phyloP scores from a whole-genome alignment of 306 rosid genomes.

The Cicer bijugum region DNA sequence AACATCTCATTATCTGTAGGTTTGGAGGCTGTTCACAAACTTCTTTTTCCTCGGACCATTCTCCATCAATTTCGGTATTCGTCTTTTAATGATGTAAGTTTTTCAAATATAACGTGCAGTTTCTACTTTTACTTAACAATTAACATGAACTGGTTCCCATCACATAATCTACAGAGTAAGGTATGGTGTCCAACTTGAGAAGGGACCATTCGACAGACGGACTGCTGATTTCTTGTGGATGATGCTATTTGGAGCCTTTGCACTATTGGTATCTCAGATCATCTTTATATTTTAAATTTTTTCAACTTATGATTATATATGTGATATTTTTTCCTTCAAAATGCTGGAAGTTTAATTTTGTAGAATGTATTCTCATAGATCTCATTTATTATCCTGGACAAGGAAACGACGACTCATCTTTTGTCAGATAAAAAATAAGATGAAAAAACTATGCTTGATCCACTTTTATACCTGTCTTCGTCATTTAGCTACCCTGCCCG shows the following conservation, averaged over 20 bases:
- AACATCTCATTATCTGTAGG: slow-evolving; percentile 57
- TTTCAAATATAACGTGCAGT: slow-evolving; percentile 22
- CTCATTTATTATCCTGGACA: slow-evolving; percentile 14
- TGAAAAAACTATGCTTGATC: slow-evolving; percentile 18
- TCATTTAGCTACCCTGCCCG: neutral
- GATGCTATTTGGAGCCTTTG: slow-evolving; percentile 82
- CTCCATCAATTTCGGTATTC: slow-evolving; percentile 89
- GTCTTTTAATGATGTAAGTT: slow-evolving; percentile 91
- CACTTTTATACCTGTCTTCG: neutral
- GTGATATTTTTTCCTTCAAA: slow-evolving; percentile 38
- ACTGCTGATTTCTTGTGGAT: slow-evolving; percentile 98
- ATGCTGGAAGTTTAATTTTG: neutral
- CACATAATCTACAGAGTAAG: slow-evolving; percentile 65
- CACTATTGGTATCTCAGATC: slow-evolving; percentile 66
- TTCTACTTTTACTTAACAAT: neutral
- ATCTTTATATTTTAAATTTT: slow-evolving; percentile 8
- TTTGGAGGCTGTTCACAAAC: slow-evolving; percentile 91
- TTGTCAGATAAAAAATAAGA: slow-evolving; percentile 5
- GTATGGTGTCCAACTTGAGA: slow-evolving; percentile 97
- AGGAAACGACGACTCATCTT: neutral
- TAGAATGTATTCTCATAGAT: neutral
- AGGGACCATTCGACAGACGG: slow-evolving; percentile 82
- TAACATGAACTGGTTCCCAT: slow-evolving; percentile 31
- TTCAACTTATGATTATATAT: slow-evolving; percentile 29
- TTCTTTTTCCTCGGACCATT: slow-evolving; percentile 88